Evolutionary conservation across 495 filamentous ascomycete genomes (phyloP).

Genomic region (Aspergillus hancockii): DNA sequence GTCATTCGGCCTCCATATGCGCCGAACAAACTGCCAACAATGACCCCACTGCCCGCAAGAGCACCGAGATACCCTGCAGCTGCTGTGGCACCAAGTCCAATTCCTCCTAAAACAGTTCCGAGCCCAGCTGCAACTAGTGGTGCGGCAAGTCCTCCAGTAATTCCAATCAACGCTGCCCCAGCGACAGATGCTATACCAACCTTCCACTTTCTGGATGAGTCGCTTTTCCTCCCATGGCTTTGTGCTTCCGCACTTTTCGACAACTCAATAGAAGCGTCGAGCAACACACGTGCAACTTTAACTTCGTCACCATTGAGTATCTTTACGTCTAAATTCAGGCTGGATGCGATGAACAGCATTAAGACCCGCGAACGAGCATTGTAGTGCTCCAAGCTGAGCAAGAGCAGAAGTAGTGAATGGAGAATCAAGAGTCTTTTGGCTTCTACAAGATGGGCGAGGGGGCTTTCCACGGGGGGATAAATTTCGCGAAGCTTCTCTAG

Average conservation of each 20-base stretch:
- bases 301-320: conserved; percentile 71
- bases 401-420: conserved; percentile 66
- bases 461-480: conserved; percentile 48
- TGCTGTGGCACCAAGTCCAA: conserved; percentile 76
- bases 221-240: conserved; percentile 67
- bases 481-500: conserved; percentile 39
- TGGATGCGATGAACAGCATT: conserved; percentile 68
- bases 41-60: conserved; percentile 71
- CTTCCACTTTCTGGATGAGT: conserved; percentile 71
- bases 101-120: conserved; percentile 76
- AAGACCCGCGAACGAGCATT: conserved; percentile 72
- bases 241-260: conserved; percentile 65
- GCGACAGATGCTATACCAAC: conserved; percentile 79
- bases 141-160: conserved; percentile 80
- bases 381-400: conserved; percentile 83
- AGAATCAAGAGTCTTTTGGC: conserved; percentile 49
- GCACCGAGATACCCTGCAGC: conserved; percentile 79
- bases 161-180: conserved; percentile 73
- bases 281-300: conserved; percentile 70
- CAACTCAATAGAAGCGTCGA: conserved; percentile 72
- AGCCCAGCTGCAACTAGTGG: conserved; percentile 81
- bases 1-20: conserved; percentile 86
- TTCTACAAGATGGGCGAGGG: conserved; percentile 42
- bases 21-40: conserved; percentile 84
- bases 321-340: conserved; percentile 63